phyloP scores from a whole-genome alignment of 306 rosid genomes.

The Medicago ruthenica region DNA sequence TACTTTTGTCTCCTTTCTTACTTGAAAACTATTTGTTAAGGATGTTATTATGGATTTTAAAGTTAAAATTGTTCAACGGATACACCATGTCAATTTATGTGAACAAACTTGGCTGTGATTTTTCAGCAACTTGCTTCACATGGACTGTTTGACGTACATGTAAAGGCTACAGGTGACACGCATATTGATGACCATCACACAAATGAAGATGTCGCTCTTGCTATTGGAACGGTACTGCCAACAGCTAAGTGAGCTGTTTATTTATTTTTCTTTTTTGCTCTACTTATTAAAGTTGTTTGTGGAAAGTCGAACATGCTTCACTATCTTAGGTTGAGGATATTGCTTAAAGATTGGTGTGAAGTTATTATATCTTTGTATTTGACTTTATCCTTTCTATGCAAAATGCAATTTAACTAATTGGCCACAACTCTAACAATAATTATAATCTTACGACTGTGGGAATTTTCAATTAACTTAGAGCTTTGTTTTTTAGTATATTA shows the following conservation, averaged over 20 bases:
- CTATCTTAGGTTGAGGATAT: conserved; percentile 18
- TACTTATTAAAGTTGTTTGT: conserved; percentile 17
- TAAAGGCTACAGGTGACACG: conserved; percentile 79
- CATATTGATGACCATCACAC: conserved; percentile 96
- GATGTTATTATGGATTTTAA: not conserved
- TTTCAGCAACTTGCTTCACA: conserved; percentile 92
- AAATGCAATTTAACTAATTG: conserved; percentile 21
- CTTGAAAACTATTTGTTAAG: conserved; percentile 16
- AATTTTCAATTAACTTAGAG: not conserved
- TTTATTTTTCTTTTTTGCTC: conserved; percentile 26
- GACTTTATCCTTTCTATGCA: conserved; percentile 23
- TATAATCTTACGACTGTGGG: not conserved
- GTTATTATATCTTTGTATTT: conserved; percentile 34
- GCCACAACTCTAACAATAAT: not conserved
- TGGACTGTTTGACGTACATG: conserved; percentile 82
- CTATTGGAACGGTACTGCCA: conserved; percentile 82
- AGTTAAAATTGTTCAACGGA: not conserved
- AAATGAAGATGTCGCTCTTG: conserved; percentile 92
- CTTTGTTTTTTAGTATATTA: not conserved
- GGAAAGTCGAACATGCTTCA: not conserved
- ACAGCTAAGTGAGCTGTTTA: conserved; percentile 26
- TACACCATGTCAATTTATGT: not conserved
- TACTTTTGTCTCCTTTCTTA: conserved; percentile 6
- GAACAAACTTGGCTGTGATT: conserved; percentile 38
- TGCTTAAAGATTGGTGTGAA: conserved; percentile 1